Conservation (phyloP, 257 asterid genomes). For the Euphrasia confusa region DNA sequence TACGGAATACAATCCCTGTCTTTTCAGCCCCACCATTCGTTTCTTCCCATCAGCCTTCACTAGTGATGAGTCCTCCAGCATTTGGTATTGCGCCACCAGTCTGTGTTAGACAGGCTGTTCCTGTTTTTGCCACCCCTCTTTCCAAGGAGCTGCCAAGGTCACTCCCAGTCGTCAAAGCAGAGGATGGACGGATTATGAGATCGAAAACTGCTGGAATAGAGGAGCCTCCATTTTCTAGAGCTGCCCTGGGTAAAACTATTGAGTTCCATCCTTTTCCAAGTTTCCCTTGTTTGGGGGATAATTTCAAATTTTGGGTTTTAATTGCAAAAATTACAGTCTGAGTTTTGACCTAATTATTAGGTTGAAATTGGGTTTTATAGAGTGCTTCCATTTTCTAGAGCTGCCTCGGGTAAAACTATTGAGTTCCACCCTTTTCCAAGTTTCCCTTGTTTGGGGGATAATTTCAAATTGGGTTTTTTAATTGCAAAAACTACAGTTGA, state of each 20-base stretch:
- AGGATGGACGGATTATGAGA: conserved; percentile 37
- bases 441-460: conserved; percentile 26
- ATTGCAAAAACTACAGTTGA: neutral
- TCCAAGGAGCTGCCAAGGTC: conserved; percentile 37
- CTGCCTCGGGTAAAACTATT: conserved; percentile 26
- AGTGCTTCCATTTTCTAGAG: conserved; percentile 31
- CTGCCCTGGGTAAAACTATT: conserved; percentile 26
- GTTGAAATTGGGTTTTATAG: conserved; percentile 3
- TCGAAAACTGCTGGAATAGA: conserved; percentile 29
- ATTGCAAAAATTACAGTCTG: neutral
- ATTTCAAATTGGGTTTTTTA: neutral
- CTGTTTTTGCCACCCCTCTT: conserved; percentile 52
- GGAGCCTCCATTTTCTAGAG: conserved; percentile 30
- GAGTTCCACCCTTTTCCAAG: conserved; percentile 30
- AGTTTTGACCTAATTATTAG: neutral
- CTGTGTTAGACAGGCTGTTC: conserved; percentile 54
- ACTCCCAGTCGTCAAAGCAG: conserved; percentile 39
- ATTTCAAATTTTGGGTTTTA: neutral
- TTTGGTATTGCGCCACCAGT: conserved; percentile 62
- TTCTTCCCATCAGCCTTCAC: conserved; percentile 43
- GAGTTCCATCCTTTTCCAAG: conserved; percentile 30
- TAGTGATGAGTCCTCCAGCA: conserved; percentile 48
- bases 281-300: conserved; percentile 25
- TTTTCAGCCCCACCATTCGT: conserved; percentile 85
- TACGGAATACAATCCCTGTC: conserved; percentile 69